phyloP scores from a whole-genome alignment of 805 yeast genomes.

The Lipomyces spencermartinsiae region DNA sequence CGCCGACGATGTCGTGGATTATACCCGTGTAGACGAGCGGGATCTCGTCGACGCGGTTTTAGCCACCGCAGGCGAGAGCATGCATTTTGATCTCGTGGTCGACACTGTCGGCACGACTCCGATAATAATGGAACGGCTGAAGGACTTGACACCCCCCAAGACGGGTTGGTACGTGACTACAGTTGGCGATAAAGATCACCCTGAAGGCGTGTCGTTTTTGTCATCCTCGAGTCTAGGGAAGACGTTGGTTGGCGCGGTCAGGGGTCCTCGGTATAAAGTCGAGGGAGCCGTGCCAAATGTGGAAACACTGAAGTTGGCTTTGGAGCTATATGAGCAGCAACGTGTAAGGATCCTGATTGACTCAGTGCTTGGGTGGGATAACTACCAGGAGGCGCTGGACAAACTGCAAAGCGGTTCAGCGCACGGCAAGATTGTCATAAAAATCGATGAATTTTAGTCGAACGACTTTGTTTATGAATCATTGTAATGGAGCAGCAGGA shows the following conservation, averaged over 20 bases:
- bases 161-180: conserved; percentile 61
- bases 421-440: conserved; percentile 71
- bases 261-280: conserved; percentile 43
- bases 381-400: conserved; percentile 59
- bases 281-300: conserved; percentile 26
- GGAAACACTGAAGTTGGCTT: conserved; percentile 53
- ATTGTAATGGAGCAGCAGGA: neutral
- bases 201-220: conserved; percentile 36
- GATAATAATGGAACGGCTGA: conserved; percentile 53
- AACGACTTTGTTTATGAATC: neutral
- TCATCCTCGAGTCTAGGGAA: conserved; percentile 36
- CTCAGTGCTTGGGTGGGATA: conserved; percentile 56
- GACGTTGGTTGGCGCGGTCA: conserved; percentile 41
- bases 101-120: conserved; percentile 70
- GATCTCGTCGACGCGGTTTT: conserved; percentile 42
- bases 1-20: conserved; percentile 64
- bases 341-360: conserved; percentile 59
- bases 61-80: conserved; percentile 38
- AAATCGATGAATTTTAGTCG: conserved; percentile 36
- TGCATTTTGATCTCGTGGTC: conserved; percentile 62
- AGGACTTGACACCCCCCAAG: conserved; percentile 54
- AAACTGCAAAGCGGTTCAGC: conserved; percentile 56
- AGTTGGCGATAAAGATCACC: conserved; percentile 62
- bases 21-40: conserved; percentile 53
- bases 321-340: conserved; percentile 55